Conservation (phyloP, 2,329 filamentous ascomycete species). For the Aureobasidium sp. region DNA sequence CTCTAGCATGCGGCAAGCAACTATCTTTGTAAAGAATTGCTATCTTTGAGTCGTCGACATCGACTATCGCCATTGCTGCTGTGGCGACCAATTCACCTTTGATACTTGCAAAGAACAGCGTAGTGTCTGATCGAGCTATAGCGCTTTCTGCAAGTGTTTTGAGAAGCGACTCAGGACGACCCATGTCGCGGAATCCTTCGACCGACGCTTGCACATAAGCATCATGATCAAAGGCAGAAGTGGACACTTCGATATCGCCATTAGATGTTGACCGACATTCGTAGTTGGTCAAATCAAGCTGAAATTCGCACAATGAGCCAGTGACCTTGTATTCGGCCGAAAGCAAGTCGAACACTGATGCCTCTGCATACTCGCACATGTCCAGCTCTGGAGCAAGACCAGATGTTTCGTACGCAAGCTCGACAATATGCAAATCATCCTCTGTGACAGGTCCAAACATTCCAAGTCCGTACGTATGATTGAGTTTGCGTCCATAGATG, state of each 20-base stretch:
- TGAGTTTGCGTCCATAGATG: neutral
- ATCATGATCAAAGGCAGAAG: neutral
- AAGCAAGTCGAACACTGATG: neutral
- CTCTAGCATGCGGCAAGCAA: neutral
- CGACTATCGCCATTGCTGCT: neutral
- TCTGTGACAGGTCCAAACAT: neutral
- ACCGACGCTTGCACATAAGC: neutral
- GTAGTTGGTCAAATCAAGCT: neutral
- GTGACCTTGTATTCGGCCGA: neutral
- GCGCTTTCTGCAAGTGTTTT: neutral
- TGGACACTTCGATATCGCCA: neutral
- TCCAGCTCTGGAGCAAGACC: neutral
- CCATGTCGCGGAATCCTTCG: neutral
- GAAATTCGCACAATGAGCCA: neutral
- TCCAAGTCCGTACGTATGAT: neutral
- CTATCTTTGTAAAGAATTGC: neutral
- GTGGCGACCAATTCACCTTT: neutral
- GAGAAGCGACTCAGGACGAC: neutral
- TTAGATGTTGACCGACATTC: neutral
- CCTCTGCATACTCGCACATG: neutral
- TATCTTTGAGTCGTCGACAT: neutral
- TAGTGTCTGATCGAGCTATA: neutral
- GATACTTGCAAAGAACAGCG: neutral
- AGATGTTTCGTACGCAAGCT: neutral
- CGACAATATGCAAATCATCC: neutral